Base-by-base conservation (phyloP, 805 yeast species). In the Suhomyces kilbournensis region DNA sequence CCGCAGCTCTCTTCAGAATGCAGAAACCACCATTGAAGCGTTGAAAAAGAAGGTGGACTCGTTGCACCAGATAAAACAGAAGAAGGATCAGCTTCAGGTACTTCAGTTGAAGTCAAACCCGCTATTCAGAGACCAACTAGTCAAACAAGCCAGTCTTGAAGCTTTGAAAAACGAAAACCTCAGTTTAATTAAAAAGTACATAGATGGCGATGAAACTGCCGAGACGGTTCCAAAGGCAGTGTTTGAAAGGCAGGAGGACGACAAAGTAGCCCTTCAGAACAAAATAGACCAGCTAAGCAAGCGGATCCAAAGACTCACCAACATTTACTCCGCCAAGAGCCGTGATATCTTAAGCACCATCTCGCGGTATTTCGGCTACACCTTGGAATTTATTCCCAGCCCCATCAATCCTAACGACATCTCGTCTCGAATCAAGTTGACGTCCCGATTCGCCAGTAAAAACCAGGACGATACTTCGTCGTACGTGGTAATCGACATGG, bases 91-190 rank as follows among this genome's bases (percentile, higher is more conserved):
- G 26, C 54, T 76, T 1, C 77, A 84, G 48, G 75, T 89, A 2
- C 65, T 90, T 12, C 87, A 87, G 64, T 67, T 88, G 52, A 76
- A 85, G 45, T 77, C 81, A 30, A 88, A 86, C 63, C 96, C 96
- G 1, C 76, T 84, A 12, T 51, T 76, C 2, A 74, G 73, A 14
- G 86, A 85, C 56, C 92, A 88, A 62, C 65, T 76, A n/a, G 72
- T 85, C 14, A 85, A 84, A 57, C 76, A 72, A 51, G 72, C 75
- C 39, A 72, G 79, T 51, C 64, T 88, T 15, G 79, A 78, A 6
- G 66, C 76, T 0, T 69, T 90, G 23, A 65, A 77, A 40, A 67
- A 67, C 15, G 96, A 90, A 61, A 90, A 89, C 57, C 66, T 72
- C 4, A 83, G 79, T 7, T 66, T 90, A 17, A 60, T 83, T 19